Evolutionary conservation across 1,139 yeast species (phyloP).

Genomic region (Suhomyces maxii): DNA sequence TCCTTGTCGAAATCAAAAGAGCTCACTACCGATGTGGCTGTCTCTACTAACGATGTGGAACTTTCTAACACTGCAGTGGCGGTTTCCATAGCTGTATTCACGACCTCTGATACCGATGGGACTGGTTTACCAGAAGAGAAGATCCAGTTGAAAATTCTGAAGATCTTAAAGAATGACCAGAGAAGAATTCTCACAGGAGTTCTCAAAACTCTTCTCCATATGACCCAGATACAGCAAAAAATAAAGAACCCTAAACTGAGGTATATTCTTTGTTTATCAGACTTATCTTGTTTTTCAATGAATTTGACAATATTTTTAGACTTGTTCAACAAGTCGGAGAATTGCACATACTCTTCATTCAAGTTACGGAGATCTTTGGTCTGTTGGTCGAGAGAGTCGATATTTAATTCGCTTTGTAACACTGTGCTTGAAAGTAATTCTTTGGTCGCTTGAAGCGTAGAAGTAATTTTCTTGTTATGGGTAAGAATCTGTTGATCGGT

Average conservation of each 20-base stretch:
- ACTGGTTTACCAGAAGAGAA: conserved; percentile 1
- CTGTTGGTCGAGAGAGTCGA: conserved; percentile 61
- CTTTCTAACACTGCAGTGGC: conserved; percentile 1
- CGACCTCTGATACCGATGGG: neutral
- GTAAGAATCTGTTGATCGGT: conserved; percentile 34
- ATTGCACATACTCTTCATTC: conserved; percentile 52
- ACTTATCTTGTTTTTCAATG: conserved; percentile 66
- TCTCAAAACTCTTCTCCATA: conserved; percentile 62
- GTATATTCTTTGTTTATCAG: conserved; percentile 62
- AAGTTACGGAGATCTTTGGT: conserved; percentile 51
- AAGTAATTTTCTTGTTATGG: conserved; percentile 55
- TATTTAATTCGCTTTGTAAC: conserved; percentile 60
- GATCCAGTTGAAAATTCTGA: conserved; percentile 36
- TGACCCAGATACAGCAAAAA: conserved; percentile 58
- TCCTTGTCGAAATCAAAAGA: conserved; percentile 12
- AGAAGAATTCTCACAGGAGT: conserved; percentile 55
- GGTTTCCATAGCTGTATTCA: neutral
- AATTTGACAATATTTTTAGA: conserved; percentile 59
- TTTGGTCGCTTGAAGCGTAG: conserved; percentile 53
- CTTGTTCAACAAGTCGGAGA: conserved; percentile 54
- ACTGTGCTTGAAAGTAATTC: conserved; percentile 55
- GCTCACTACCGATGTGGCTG: neutral
- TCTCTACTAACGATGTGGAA: neutral
- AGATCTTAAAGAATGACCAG: conserved; percentile 56
- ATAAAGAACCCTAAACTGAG: conserved; percentile 58